Evolutionary conservation across 2,329 filamentous ascomycete species (phyloP).

Genomic region (Cladorrhinum sp.): DNA sequence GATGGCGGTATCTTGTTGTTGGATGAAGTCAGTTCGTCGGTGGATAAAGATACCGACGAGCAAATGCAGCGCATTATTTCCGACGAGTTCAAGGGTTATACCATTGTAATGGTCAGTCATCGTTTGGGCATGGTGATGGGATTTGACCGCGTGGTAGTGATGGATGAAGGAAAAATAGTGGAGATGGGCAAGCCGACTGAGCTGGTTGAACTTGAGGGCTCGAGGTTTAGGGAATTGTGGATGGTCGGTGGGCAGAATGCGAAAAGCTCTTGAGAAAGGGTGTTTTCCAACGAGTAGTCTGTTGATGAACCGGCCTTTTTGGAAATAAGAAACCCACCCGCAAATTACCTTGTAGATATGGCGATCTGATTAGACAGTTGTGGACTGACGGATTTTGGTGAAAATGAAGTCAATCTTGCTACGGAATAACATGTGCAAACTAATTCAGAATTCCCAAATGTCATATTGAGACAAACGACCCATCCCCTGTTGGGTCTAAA

Average conservation of each 20-base stretch:
- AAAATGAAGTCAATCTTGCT: too few relatives aligned
- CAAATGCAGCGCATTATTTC: constrained; percentile 41
- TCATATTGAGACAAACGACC: too few relatives aligned
- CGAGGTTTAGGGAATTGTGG: constrained; percentile 25
- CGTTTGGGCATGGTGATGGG: constrained; percentile 50
- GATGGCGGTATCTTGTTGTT: constrained; percentile 36
- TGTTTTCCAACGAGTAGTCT: too few relatives aligned
- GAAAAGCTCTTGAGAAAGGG: too few relatives aligned
- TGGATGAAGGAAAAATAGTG: constrained; percentile 47
- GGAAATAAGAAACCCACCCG: too few relatives aligned
- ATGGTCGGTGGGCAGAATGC: constrained; percentile 19
- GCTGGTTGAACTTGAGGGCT: constrained; percentile 22
- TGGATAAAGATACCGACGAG: constrained; percentile 42
- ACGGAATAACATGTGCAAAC: too few relatives aligned
- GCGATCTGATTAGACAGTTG: too few relatives aligned
- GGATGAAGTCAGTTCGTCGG: constrained; percentile 43
- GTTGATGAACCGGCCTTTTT: too few relatives aligned
- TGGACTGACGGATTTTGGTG: too few relatives aligned
- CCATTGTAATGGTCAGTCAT: constrained; percentile 52
- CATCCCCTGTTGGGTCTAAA: too few relatives aligned
- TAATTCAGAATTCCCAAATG: too few relatives aligned
- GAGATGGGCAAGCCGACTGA: constrained; percentile 34
- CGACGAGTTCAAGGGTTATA: constrained; percentile 43
- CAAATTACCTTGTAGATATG: too few relatives aligned
- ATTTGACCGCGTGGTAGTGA: constrained; percentile 50